phyloP scores from a whole-genome alignment of 495 filamentous ascomycete genomes.

The Chaetomidium leptoderma region DNA sequence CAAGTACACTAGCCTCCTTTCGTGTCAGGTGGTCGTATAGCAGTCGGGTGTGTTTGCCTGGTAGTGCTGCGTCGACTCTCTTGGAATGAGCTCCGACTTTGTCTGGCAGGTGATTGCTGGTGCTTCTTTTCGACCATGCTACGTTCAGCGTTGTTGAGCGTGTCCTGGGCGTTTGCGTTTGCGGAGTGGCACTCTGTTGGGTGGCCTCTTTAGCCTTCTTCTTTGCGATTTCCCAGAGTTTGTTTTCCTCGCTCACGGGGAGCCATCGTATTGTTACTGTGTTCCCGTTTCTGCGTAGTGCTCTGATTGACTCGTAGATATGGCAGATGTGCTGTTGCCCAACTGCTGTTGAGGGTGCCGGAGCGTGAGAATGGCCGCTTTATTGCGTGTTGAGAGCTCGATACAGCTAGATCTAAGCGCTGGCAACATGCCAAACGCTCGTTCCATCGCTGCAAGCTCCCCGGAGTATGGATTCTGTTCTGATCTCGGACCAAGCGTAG shows the following conservation, averaged over 20 bases:
- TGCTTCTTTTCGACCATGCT: background rate
- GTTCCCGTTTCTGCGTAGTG: too few species aligned
- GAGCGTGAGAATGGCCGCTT: too few species aligned
- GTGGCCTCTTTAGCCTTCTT: background rate
- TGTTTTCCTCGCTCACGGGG: too few species aligned
- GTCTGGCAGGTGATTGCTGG: background rate
- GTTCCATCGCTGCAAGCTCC: background rate
- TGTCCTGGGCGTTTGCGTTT: background rate
- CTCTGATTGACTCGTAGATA: too few species aligned
- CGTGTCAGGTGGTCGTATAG: background rate
- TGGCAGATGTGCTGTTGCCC: too few species aligned
- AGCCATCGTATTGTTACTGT: too few species aligned
- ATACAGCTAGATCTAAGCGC: too few species aligned
- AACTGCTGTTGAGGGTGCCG: too few species aligned
- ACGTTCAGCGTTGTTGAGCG: background rate
- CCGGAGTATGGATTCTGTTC: background rate
- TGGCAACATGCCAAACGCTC: background rate
- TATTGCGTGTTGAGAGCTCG: too few species aligned
- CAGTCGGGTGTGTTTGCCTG: background rate
- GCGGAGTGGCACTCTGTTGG: background rate
- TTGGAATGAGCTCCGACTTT: background rate
- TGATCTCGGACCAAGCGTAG: background rate
- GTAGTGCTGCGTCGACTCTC: background rate
- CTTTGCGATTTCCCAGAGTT: background rate
- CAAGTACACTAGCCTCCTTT: slow-evolving; percentile 1